Evolutionary conservation across 192 early-diverging fungal genomes (phyloP), one percentile per base, ranked within the genome.

Genomic region (Irineochytrium annulatum): DNA sequence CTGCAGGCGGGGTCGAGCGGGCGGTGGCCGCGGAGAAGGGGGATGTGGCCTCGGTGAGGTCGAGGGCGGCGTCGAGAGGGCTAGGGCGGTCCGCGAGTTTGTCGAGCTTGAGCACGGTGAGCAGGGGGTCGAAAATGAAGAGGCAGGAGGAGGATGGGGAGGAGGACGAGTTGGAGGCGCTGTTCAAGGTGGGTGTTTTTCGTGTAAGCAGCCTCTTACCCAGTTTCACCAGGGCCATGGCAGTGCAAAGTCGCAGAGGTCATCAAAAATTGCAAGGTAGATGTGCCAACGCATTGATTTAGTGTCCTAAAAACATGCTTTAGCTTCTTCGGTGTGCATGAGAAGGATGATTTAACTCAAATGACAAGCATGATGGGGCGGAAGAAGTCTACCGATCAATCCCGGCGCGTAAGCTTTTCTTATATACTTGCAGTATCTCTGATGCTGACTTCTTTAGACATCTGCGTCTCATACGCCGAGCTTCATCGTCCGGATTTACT

Each of bases 401-500:
- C n/a, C 37, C 11, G 37, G n/a, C 37, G n/a, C n/a, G 37, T 41
- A 13, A n/a, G 11, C 11, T 41, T 41, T 41, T 41, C n/a, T n/a
- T 13, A 13, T 41, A n/a, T 41, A 13, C 11, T 13, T 41, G 11
- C n/a, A 41, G n/a, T 41, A 8, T 41, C 37, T 41, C n/a, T 41
- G 37, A 41, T 41, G 8, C 37, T 13, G 37, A 41, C n/a, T 8
- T n/a, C 8, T 13, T 41, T 41, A 8, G n/a, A n/a, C n/a, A n/a
- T n/a, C n/a, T n/a, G n/a, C n/a, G n/a, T n/a, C n/a, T 41, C 11
- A 41, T n/a, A 41, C 8, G 37, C 37, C 37, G 8, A 13, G 11
- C 11, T 61, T 68, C 39, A 30, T 76, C 31, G 61, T 68, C 2
- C 58, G 76, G 1, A 48, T 77, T 27, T 72, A 77, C 45, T 77